These are phyloP conservation scores for Saccharomyces uvarum DNA, from an alignment of 1,139 yeast species.

Conservation along the genomic window DNA sequence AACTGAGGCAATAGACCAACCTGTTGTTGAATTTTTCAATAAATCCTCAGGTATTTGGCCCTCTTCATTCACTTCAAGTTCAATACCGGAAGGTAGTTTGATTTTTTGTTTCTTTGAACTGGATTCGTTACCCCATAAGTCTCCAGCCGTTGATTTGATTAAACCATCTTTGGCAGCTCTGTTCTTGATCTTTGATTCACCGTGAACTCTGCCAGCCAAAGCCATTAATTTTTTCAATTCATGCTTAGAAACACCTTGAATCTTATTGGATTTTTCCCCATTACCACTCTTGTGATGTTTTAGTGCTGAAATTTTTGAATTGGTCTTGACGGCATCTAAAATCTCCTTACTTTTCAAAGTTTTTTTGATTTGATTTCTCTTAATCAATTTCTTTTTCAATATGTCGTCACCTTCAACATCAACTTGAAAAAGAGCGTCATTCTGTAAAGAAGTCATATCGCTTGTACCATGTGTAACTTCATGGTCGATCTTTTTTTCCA, in stretches of 20 bases:
- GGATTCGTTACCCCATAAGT: constrained; percentile 54
- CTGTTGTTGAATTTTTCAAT: constrained; percentile 37
- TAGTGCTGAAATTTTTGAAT: constrained; percentile 74
- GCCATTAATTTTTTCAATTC: constrained; percentile 66
- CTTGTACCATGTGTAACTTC: constrained; percentile 57
- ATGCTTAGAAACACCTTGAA: constrained; percentile 61
- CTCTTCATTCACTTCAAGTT: constrained; percentile 17
- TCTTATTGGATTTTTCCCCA: constrained; percentile 37
- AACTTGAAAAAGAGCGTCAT: constrained; percentile 54
- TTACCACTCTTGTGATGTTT: constrained; percentile 34
- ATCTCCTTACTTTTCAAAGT: constrained; percentile 68
- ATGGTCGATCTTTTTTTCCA: constrained; percentile 63
- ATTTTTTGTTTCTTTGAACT: constrained; percentile 19
- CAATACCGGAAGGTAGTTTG: constrained; percentile 28
- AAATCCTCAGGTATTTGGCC: constrained; percentile 36
- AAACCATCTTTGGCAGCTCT: constrained; percentile 58
- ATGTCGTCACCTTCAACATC: constrained; percentile 60
- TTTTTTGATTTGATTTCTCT: constrained; percentile 38
- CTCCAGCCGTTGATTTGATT: constrained; percentile 44
- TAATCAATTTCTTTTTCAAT: constrained; percentile 36
- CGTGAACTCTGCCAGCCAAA: constrained; percentile 66
- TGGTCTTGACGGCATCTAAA: constrained; percentile 42
- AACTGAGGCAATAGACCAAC: constrained; percentile 47
- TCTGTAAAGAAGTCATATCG: constrained; percentile 34
- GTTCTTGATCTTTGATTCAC: constrained; percentile 46